Base-by-base conservation (phyloP, 148 eudicot genomes). In the Dysphania ambrosioides region DNA sequence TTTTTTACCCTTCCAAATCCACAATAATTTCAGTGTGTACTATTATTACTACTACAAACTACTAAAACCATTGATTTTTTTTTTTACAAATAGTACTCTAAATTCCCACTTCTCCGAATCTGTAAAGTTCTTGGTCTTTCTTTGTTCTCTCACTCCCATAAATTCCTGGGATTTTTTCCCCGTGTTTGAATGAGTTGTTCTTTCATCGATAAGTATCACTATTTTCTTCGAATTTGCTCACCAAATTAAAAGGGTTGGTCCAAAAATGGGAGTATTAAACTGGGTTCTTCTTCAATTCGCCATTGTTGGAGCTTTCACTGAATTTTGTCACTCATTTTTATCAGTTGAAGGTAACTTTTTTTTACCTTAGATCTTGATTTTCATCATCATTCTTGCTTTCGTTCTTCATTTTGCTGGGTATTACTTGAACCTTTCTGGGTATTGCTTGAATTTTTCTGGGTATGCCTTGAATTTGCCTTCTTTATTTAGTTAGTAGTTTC, bases 321-420 rank as follows among this genome's bases (percentile, higher is more conserved):
- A 40, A 38, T 63, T 79, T 65, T 85, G 86, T 78, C 68, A 80
- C 70, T 88, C 90, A 18, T 87, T 86, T 83, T 79, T 87, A 56
- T 72, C 81, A 64, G 73, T 73, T 65, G 97, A 94, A 87, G 91
- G 98, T 87, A 84, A 69, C 73, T 69, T 63, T 66, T 53, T 53
- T 1, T 34, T 61, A 1, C 9, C 70, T 74, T 79, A 82, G 86
- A 86, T 91, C 86, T 87, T 77, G 80, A 44, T 68, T 53, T 47
- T 47, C 0, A 47, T 16, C 4, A 47, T 47, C 53, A 15, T 47
- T 66, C 41, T 42, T 47, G 58, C n/a, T 69, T n/a, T n/a, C n/a
- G n/a, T n/a, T n/a, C n/a, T n/a, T 31, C 29, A 29, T 66, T 53
- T 42, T 47, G 58, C n/a, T 69, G 41, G 15, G 44, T 9, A 19